Percentiles rank a stretch among this genome's conserved stretches.
phyloP scores from a whole-genome alignment of 2,329 filamentous ascomycete species.

The Venturia effusa region DNA sequence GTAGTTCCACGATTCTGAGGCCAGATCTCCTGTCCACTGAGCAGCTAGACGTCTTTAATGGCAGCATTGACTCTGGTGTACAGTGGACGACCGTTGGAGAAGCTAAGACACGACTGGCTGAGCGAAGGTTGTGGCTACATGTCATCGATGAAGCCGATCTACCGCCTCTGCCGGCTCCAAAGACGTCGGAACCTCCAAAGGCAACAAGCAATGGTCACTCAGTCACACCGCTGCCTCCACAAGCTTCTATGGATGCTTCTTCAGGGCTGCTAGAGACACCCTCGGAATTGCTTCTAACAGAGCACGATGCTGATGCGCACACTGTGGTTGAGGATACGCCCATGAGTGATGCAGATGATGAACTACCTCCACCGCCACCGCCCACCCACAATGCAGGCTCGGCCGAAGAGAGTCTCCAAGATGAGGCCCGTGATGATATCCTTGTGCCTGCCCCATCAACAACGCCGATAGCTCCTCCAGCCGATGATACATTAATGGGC shows the following conservation, averaged over 20 bases:
- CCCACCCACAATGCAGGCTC: neutral
- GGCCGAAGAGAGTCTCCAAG: neutral
- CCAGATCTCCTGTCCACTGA: slow-evolving; percentile 2
- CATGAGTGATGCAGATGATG: slow-evolving; percentile 28
- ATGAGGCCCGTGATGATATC: slow-evolving; percentile 10
- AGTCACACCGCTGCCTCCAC: slow-evolving; percentile 18
- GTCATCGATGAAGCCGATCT: slow-evolving; percentile 16
- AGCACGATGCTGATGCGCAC: neutral
- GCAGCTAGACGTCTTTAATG: neutral
- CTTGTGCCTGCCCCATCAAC: slow-evolving; percentile 14
- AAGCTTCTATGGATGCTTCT: neutral
- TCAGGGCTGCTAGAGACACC: neutral
- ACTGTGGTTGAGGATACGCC: slow-evolving; percentile 23
- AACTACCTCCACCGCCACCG: slow-evolving; percentile 2
- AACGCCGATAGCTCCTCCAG: slow-evolving; percentile 13
- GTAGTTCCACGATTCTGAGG: slow-evolving; percentile 11
- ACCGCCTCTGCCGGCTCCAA: slow-evolving; percentile 3
- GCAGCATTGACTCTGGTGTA: slow-evolving; percentile 1
- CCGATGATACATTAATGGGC: slow-evolving; percentile 26
- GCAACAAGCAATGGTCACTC: neutral
- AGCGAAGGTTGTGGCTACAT: slow-evolving; percentile 12
- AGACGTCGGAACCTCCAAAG: neutral
- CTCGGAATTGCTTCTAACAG: neutral
- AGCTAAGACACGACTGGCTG: neutral
- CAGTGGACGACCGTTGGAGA: slow-evolving; percentile 8